Evolutionary conservation across 1,284 basidiomycete genomes (phyloP).

Genomic region (Fistulinella cinereoalba): DNA sequence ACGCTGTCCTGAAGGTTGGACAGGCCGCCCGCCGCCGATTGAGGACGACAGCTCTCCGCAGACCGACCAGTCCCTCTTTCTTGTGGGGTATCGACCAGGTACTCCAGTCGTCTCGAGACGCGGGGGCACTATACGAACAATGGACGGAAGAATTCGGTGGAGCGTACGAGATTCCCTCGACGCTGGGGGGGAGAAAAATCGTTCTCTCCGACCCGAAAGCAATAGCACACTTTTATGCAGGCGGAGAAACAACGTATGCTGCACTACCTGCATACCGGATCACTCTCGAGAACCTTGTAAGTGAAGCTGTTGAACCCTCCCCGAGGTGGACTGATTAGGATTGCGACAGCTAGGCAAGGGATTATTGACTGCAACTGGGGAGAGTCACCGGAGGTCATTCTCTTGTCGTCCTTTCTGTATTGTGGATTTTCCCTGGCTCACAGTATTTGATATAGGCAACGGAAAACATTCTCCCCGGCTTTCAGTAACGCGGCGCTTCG

Average conservation of each 20-base stretch:
- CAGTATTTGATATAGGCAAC: conserved; percentile 43
- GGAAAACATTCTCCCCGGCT: conserved; percentile 39
- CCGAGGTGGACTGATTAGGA: no score
- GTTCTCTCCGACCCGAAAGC: not conserved
- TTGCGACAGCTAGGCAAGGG: no score
- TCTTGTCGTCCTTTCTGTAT: no score
- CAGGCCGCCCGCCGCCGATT: no score
- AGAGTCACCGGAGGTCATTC: no score
- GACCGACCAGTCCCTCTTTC: conserved; percentile 15
- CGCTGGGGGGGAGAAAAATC: not conserved
- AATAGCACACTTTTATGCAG: not conserved
- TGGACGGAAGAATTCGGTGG: conserved; percentile 8
- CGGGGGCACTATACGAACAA: conserved; percentile 14
- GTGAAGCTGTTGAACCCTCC: no score
- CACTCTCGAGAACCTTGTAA: no score
- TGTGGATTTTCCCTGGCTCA: no score
- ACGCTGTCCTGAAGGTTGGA: no score
- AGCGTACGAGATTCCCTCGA: not conserved
- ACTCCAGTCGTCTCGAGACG: conserved; percentile 4
- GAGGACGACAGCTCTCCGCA: conserved; percentile 15
- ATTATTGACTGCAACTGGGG: no score
- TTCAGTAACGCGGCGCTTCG: conserved; percentile 37
- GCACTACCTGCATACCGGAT: no score
- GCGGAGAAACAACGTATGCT: no score
- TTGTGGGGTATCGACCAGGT: conserved; percentile 16